Evolutionary conservation across 2,329 filamentous ascomycete species (phyloP).

Genomic region (Fulvia fulva): DNA sequence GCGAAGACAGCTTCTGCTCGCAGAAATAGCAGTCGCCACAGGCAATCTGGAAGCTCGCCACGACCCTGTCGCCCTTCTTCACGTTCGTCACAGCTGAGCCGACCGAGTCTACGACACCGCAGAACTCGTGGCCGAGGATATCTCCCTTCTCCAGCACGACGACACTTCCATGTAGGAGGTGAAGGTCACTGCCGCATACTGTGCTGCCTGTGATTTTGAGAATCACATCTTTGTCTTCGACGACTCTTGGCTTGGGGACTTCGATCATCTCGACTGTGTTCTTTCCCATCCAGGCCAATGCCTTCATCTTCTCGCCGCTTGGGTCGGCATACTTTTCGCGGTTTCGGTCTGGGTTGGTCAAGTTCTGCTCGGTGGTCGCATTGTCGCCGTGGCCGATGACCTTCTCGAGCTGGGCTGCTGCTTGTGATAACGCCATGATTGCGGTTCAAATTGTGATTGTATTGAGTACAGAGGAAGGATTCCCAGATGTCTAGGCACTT

Average conservation of each 20-base stretch:
- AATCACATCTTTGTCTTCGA: constrained; percentile 74
- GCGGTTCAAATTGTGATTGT: background rate
- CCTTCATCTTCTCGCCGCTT: constrained; percentile 62
- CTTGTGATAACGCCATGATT: constrained; percentile 54
- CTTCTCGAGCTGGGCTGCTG: constrained; percentile 64
- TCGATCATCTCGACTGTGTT: constrained; percentile 69
- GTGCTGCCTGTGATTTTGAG: constrained; percentile 69
- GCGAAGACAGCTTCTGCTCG: constrained; percentile 70
- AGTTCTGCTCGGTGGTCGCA: constrained; percentile 63
- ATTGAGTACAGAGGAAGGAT: background rate
- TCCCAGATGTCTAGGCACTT: no score
- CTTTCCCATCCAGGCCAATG: constrained; percentile 77
- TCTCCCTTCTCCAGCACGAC: constrained; percentile 51
- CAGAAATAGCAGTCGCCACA: constrained; percentile 69
- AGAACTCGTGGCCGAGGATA: constrained; percentile 52
- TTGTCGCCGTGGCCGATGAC: constrained; percentile 64
- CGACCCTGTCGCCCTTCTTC: constrained; percentile 57
- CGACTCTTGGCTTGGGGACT: constrained; percentile 64
- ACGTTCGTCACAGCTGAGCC: constrained; percentile 42
- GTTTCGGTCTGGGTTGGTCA: constrained; percentile 58
- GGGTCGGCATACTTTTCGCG: constrained; percentile 49
- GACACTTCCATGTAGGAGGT: constrained; percentile 50
- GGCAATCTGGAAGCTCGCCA: constrained; percentile 83
- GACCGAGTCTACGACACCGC: constrained; percentile 47
- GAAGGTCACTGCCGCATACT: constrained; percentile 59